These are phyloP conservation scores for Smallanthus sonchifolius DNA, from an alignment of 129 eudicot genomes.

Conservation along the genomic window DNA sequence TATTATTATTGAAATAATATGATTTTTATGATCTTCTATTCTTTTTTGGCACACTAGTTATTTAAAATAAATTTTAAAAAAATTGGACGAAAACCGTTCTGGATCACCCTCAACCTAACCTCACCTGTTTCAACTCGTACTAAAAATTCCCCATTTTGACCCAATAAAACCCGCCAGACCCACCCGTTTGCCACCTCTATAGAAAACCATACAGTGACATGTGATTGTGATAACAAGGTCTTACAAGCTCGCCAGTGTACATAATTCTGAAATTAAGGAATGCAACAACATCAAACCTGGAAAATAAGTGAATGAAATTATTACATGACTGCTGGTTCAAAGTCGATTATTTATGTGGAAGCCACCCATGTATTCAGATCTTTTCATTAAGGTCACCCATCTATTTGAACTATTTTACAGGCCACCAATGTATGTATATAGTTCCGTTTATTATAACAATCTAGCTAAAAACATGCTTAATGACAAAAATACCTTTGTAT, in stretches of 20 bases:
- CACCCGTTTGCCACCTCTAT: constrained; percentile 9
- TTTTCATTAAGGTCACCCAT: background rate
- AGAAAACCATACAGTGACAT: background rate
- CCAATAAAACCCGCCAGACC: background rate
- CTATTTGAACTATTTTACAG: background rate
- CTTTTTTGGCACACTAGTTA: background rate
- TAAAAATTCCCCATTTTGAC: background rate
- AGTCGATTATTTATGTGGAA: background rate
- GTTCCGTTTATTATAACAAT: background rate
- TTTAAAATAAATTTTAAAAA: background rate
- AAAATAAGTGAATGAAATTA: constrained; percentile 17
- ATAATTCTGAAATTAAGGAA: constrained; percentile 66
- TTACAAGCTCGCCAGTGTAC: constrained; percentile 69
- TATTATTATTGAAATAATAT: background rate
- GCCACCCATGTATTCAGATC: background rate
- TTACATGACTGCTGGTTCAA: background rate
- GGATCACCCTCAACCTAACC: background rate
- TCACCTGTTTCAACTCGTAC: background rate
- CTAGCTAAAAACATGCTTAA: background rate
- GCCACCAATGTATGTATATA: background rate
- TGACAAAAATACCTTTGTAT: background rate
- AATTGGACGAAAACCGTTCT: background rate
- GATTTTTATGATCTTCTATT: background rate
- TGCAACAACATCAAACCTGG: constrained; percentile 83
- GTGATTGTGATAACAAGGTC: constrained; percentile 20